Evolutionary conservation across 495 filamentous ascomycete species (phyloP), one percentile per base, ranked within the genome.

Genomic region (Hypoxylon crocopeplum): DNA sequence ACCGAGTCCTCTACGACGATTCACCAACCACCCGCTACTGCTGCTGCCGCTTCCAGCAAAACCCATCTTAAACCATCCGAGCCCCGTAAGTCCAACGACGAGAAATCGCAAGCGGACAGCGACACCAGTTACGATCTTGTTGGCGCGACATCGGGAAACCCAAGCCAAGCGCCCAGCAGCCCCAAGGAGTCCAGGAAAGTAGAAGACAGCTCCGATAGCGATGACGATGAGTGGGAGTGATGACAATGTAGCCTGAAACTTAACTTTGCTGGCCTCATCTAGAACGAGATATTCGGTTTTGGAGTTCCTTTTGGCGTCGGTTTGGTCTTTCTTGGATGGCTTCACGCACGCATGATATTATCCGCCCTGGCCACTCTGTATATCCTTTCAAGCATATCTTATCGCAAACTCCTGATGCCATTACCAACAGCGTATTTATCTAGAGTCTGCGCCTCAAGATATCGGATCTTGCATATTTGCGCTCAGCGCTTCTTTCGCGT

Each of bases 81-180:
- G 62, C 80, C 87, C 32, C 86, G 91, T 33, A 88, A 88, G 53
- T 96, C 92, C 13, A 86, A 94, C 57, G 92, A 97, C 66, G 86
- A 89, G 70, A 89, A 91, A 44, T 92, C 87, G 11, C 87, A 89
- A 59, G 83, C 91, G 15, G 92, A 89, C 68, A 96, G 91, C 71
- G 93, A 97, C 64, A 89, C 89, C 13, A 95, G 91, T 76, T 97
- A 97, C 66, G 93, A 97, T 70, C 79, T 97, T 27, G 90, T 97
- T 33, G 81, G 82, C n/a, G 81, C 81, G 37, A 61, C 72, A 15
- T 95, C 91, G 63, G 92, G 92, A 13, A 85, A 88, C 6, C 86
- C 88, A 8, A 97, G 90, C 70, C 86, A 87, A 45, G 86, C 90
- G 21, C 75, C 78, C 16, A 80, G 66, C 63, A 93, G 89, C 68